Evolutionary conservation across 306 rosid genomes (phyloP), one percentile per base, ranked within the genome.

Genomic region (Sphenostylis stenocarpa): DNA sequence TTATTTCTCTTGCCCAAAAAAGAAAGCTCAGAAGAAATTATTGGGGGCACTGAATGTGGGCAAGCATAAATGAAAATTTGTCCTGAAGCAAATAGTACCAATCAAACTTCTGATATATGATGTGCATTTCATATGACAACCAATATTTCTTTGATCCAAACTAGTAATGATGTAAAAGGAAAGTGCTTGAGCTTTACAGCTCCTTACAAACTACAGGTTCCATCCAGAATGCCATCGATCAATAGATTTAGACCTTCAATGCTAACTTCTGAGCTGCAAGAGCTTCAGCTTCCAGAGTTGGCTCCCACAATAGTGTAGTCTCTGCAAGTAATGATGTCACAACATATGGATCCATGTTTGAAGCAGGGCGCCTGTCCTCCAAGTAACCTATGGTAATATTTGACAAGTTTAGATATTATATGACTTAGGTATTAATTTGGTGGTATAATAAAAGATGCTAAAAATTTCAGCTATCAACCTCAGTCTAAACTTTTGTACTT

Each of bases 291-390:
- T 96, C 99, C 10, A 92, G 91, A 48, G 97, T 91, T 79, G 99
- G 96, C 76, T 93, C 93, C 98, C 98, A 96, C 85, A 96, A 77
- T 7, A 96, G 0, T 24, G 99, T 91, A 45, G 96, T 86, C 78
- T 96, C 96, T 2, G 99, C 98, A 58, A 93, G 86, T 33, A 96
- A 85, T 3, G 90, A 61, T 33, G 96, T 93, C 87, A 96, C 99
- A 2, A 84, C 66, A 68, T 96, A 96, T 12, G 99, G 99, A 83
- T 96, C 99, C 99, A 93, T 96, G 96, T 96, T 96, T 38, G 99
- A 96, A 75, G 99, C 97, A 0, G 99, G 99, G 60, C 99, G 98
- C 78, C 98, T 84, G 75, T 96, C 99, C 87, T 96, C 99, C 96
- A 96, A 87, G 91, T 96, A 96, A 83, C 99, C 98, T 96, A 53